These are phyloP conservation scores for Euptelea pleiosperma DNA, from an alignment of 164 flowering plant genomes.

Conservation along the genomic window DNA sequence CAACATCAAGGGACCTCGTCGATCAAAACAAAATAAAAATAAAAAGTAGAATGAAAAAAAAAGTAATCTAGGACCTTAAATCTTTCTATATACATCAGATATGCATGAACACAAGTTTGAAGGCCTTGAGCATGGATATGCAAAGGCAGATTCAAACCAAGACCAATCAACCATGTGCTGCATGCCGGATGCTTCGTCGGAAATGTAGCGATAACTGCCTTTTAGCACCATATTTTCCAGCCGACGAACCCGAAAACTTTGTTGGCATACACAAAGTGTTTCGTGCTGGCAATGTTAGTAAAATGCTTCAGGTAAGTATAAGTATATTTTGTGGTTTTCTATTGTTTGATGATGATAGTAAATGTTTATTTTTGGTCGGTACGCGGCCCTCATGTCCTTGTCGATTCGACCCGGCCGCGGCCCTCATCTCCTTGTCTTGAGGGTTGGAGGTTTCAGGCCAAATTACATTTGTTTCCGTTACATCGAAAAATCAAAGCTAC, in stretches of 20 bases:
- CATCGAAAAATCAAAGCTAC: too few species aligned
- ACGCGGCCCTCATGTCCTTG: too few species aligned
- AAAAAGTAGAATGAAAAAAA: too few species aligned
- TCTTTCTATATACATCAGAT: too few species aligned
- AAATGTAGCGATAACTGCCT: slow-evolving; percentile 38
- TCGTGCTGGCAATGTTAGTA: slow-evolving; percentile 55
- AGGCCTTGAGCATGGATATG: slow-evolving; percentile 11
- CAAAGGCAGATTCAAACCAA: not conserved
- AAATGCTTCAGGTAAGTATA: slow-evolving; percentile 40
- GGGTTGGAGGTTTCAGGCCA: too few species aligned
- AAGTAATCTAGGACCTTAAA: too few species aligned
- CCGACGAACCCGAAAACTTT: slow-evolving; percentile 36
- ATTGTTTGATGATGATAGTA: not conserved
- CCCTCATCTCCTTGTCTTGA: too few species aligned
- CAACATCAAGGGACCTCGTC: too few species aligned
- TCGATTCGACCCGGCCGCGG: too few species aligned
- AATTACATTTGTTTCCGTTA: too few species aligned
- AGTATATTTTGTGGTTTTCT: not conserved
- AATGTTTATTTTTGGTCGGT: not conserved
- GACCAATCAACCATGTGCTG: slow-evolving; percentile 42
- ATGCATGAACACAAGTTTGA: not conserved
- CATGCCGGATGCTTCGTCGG: slow-evolving; percentile 43
- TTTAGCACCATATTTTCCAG: slow-evolving; percentile 45
- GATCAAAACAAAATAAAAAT: too few species aligned
- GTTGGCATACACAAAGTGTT: slow-evolving; percentile 44